Evolutionary conservation across 1,284 basidiomycete genomes (phyloP).

Genomic region (Stereum hirsutum): DNA sequence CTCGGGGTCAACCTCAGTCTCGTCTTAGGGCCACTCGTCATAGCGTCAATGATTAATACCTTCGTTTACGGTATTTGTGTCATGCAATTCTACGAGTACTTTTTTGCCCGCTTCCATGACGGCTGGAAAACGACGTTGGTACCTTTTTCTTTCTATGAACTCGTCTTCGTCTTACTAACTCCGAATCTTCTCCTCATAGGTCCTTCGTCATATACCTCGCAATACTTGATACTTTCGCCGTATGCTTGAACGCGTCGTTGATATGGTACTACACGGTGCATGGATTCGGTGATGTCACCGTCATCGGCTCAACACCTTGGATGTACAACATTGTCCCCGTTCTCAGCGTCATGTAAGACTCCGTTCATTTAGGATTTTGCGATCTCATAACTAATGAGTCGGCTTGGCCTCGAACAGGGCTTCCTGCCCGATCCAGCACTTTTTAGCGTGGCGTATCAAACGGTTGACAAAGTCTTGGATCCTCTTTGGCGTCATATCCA

Average conservation of each 20-base stretch:
- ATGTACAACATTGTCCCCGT: background rate
- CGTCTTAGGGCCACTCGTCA: background rate
- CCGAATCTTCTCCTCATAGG: background rate
- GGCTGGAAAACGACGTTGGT: background rate
- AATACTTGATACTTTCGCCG: background rate
- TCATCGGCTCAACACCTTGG: background rate
- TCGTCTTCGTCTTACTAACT: background rate
- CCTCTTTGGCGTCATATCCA: background rate
- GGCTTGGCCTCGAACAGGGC: background rate
- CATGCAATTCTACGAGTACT: background rate
- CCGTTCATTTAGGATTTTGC: no score
- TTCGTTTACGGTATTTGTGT: background rate
- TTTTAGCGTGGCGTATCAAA: background rate
- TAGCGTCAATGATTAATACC: background rate
- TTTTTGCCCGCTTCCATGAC: background rate
- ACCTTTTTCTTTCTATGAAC: background rate
- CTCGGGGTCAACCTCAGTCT: background rate
- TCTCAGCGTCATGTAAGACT: background rate
- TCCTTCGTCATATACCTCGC: background rate
- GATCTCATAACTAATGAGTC: background rate
- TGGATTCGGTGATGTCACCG: background rate
- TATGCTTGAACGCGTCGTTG: background rate
- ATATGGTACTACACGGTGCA: background rate
- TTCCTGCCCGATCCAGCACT: background rate
- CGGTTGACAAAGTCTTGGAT: background rate